Base-by-base conservation (phyloP, 73 alveolate genomes). In the Blepharisma stoltei region DNA sequence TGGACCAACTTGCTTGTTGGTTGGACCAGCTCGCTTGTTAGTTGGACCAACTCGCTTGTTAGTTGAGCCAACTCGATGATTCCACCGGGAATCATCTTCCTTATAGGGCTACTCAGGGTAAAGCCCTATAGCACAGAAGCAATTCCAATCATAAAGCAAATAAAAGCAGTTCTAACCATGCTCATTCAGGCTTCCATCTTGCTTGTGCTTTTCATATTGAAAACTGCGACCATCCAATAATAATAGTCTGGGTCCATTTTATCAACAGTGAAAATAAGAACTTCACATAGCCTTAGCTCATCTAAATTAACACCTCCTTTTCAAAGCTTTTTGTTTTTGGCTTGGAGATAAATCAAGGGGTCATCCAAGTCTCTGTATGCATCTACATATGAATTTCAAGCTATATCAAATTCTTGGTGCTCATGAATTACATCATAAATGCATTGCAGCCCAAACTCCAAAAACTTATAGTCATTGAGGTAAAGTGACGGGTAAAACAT, bases 141-240 rank as follows among this genome's bases (percentile, higher is more conserved):
- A 0, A 45, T 54, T 48, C 84, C 91, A 43, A 84, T 52, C 14
- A 84, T 69, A 54, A 79, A 21, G 65, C 91, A 84, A 38, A 84
- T 81, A 48, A 84, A 79, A 54, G 67, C n/a, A 0, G 91, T 77
- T 27, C 38, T 84, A 44, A 50, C 81, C 27, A 84, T 84, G 27
- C 84, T 50, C 14, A 84, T 50, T 38, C 82, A 78, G 25, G 88
- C 83, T 27, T 76, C 45, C 8, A 80, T 37, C 44, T 11, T 14
- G 0, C 52, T n/a, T 4, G 14, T 6, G 6, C 14, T 32, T 55
- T 38, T 25, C 6, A 55, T 25, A 25, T 60, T 38, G 45, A 60
- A 60, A 60, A 60, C 23, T 20, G 73, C 73, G 11, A 60, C 73
- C n/a, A n/a, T 60, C 14, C 23, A 60, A 25, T 20, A 60, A 4